Base-by-base conservation (phyloP, 257 asterid species). In the Solanum clarkiae region DNA sequence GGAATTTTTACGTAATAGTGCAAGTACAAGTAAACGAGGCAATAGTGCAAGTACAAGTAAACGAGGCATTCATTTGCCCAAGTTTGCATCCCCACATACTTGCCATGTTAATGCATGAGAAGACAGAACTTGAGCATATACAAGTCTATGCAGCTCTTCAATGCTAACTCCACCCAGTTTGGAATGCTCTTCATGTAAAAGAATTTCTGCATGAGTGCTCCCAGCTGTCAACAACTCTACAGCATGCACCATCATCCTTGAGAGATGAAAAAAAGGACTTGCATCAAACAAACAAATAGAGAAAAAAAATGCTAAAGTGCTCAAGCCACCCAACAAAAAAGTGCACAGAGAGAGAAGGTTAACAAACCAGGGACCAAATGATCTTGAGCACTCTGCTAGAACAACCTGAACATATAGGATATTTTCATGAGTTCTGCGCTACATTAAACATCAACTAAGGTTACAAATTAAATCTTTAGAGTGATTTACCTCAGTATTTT, bases 91-190 rank as follows among this genome's bases (percentile, higher is more conserved):
- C 59, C 74, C 84, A 88, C 99, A 92, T 86, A 94, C 98, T 74
- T 93, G 97, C 99, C 99, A 96, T 40, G 99, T 96, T 93, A 94
- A 88, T 85, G 93, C 92, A 90, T 96, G 95, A 71, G 99, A 94
- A 84, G 98, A 94, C 81, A 96, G 91, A 82, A 94, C 93, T 93
- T 94, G 98, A 11, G 98, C 96, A 91, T 96, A 95, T 87, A 86
- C 90, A 84, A 96, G 92, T 65, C 95, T 93, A 86, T 93, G 92
- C 84, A 96, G 99, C 93, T 94, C 99, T 89, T 93, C 98, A 51
- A 95, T 90, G 94, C 95, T 91, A 88, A 94, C 90, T 86, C 98
- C 98, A 66, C 97, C 97, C 84, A 94, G 89, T 88, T 91, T 89
- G 70, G 91, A 83, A 36, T 87, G 94, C 83, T 93, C 92, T 88